phyloP scores from a whole-genome alignment of 2,329 filamentous ascomycete genomes.

The Aureobasidium sp. region DNA sequence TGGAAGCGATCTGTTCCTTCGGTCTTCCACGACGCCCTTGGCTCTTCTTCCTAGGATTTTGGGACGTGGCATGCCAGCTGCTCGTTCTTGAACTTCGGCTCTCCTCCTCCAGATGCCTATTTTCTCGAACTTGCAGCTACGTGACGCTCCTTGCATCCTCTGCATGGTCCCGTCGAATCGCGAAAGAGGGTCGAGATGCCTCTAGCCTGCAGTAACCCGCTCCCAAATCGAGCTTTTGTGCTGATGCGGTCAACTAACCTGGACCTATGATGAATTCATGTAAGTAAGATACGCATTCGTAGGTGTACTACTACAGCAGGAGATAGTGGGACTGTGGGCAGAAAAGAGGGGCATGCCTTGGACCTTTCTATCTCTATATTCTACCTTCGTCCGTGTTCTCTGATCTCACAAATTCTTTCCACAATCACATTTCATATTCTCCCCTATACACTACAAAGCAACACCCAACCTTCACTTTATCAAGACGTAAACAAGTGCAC shows the following conservation, averaged over 20 bases:
- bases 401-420: not conserved
- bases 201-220: not conserved
- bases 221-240: conserved; percentile 4
- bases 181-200: conserved; percentile 1
- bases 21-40: not conserved
- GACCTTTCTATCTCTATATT: conserved; percentile 1
- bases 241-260: not conserved
- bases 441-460: not conserved
- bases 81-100: conserved; percentile 5
- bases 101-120: conserved; percentile 10
- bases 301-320: conserved; percentile 3
- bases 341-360: conserved; percentile 11
- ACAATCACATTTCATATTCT: not conserved
- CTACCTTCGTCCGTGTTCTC: not conserved
- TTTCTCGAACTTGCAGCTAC: conserved; percentile 1
- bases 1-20: conserved; percentile 1
- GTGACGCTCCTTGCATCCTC: conserved; percentile 7
- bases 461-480: not conserved
- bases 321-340: not conserved
- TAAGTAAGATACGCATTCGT: conserved; percentile 5
- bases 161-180: not conserved
- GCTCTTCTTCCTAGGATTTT: not conserved
- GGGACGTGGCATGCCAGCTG: conserved; percentile 1
- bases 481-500: not conserved
- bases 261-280: conserved; percentile 6